Conservation (phyloP, 78 protist genomes). For the Goniomonas avonlea region DNA sequence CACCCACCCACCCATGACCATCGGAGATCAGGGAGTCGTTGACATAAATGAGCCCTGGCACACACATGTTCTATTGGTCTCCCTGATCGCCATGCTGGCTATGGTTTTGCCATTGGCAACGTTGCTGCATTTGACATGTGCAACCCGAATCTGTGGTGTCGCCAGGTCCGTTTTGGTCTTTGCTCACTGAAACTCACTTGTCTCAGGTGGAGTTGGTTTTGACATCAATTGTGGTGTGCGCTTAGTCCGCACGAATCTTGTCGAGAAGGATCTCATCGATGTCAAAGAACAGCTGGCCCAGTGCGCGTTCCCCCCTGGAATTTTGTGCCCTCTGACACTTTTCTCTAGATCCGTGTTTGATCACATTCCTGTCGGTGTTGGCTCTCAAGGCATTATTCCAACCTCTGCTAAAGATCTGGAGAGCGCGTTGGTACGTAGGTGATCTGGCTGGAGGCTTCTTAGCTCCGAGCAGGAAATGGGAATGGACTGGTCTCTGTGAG, state of each 20-base stretch:
- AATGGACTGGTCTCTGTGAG: constrained; percentile 75
- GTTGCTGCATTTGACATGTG: constrained; percentile 90
- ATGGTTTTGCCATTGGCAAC: constrained; percentile 91
- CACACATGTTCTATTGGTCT: constrained; percentile 70
- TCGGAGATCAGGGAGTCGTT: too few species aligned
- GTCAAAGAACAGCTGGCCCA: neutral
- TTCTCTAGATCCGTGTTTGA: too few species aligned
- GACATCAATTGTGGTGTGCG: constrained; percentile 98
- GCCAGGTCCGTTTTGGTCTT: constrained; percentile 64
- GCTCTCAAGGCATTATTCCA: constrained; percentile 73
- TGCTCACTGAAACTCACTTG: neutral
- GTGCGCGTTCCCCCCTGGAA: too few species aligned
- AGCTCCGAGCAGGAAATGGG: constrained; percentile 51
- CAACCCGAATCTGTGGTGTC: constrained; percentile 83
- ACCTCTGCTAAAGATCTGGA: constrained; percentile 42
- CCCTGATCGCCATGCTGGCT: constrained; percentile 86
- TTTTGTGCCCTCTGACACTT: too few species aligned
- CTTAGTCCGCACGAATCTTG: constrained; percentile 80
- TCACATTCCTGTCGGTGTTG: constrained; percentile 88
- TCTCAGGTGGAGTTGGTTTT: constrained; percentile 70
- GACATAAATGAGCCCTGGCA: too few species aligned
- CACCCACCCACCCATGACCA: too few species aligned
- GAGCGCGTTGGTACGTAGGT: constrained; percentile 33
- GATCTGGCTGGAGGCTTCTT: too few species aligned
- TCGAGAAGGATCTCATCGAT: constrained; percentile 57